phyloP scores from a whole-genome alignment of 768 basidiomycete genomes.

The Sarcodon aspratus region DNA sequence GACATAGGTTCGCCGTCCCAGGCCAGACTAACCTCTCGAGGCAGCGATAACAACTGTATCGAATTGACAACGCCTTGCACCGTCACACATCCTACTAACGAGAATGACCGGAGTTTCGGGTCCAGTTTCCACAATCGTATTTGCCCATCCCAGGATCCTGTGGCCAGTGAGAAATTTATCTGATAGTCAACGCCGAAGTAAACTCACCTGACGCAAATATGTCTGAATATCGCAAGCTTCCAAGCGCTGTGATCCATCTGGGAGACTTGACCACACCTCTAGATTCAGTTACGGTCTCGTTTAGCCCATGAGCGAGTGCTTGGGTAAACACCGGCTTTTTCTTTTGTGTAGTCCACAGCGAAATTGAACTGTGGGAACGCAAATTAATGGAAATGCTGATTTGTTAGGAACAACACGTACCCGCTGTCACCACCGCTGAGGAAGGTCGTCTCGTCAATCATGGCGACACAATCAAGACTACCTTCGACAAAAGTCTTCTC shows the following conservation, averaged over 20 bases:
- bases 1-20: conserved; percentile 10
- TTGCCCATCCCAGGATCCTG: conserved; percentile 90
- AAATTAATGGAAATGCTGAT: not conserved
- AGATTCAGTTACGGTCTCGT: conserved; percentile 66
- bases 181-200: not conserved
- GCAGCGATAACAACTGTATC: conserved; percentile 62
- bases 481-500: conserved; percentile 65
- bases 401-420: conserved; percentile 33
- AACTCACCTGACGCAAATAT: conserved; percentile 76
- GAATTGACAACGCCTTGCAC: conserved; percentile 84
- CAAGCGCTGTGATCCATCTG: conserved; percentile 85
- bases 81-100: conserved; percentile 48
- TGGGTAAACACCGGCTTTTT: conserved; percentile 92
- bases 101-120: conserved; percentile 65
- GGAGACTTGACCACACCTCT: conserved; percentile 59
- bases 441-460: conserved; percentile 93
- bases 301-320: conserved; percentile 78
- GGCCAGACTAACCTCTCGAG: conserved; percentile 21
- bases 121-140: conserved; percentile 91
- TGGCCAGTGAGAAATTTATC: not conserved
- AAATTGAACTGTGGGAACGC: conserved; percentile 56
- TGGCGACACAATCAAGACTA: conserved; percentile 82
- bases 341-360: conserved; percentile 83
- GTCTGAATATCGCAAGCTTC: conserved; percentile 80
- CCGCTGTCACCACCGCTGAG: conserved; percentile 94